Evolutionary conservation across 2,329 filamentous ascomycete species (phyloP), one percentile per base, ranked within the genome.

Genomic region (Alternaria rosae): DNA sequence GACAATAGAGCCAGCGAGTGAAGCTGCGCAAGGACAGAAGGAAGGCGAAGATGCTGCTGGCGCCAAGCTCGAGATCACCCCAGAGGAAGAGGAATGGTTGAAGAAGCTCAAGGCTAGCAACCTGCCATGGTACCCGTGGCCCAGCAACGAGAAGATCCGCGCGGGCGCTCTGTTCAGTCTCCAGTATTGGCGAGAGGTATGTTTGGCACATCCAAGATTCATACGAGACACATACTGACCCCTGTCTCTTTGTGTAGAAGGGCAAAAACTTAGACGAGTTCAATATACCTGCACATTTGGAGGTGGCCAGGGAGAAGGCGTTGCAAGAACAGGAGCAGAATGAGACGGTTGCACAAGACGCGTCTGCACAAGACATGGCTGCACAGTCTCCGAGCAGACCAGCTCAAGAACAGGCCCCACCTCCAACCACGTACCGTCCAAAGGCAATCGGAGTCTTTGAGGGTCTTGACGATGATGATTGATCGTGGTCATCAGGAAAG

Each of bases 61-160:
- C 28, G 57, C 57, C 11, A 48, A 58, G 4, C 66, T 69, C 15
- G 67, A 71, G 7, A 70, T 76, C 38, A 76, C 76, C 1, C 67
- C 68, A 7, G 70, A 77, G 43, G 72, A 78, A 57, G 71, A 71
- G 28, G 76, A 78, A 54, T 79, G 76, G 74, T 56, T 77, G 23
- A 69, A 69, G 61, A 75, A 76, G 61, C 71, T 77, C 59, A 68
- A 71, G 12, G 70, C 72, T 50, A 71, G 65, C 58, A 65, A 70
- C 17, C 60, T 71, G 7, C 59, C 66, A 3, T 96, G 93, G 81
- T 85, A 88, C 48, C 92, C 92, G 1, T 96, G 92, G 92, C 92
- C 92, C 0, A 83, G 83, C 26, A 88, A 92, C 65, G 87, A 90
- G 30, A 86, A 88, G 61, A 92, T 95, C 65, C 86, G 88, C 30